A percentile compares a stretch with the other conserved stretches of the same genome.
These are phyloP conservation scores for Parathielavia appendiculata DNA, from an alignment of 495 filamentous ascomycete genomes.

Conservation along the genomic window DNA sequence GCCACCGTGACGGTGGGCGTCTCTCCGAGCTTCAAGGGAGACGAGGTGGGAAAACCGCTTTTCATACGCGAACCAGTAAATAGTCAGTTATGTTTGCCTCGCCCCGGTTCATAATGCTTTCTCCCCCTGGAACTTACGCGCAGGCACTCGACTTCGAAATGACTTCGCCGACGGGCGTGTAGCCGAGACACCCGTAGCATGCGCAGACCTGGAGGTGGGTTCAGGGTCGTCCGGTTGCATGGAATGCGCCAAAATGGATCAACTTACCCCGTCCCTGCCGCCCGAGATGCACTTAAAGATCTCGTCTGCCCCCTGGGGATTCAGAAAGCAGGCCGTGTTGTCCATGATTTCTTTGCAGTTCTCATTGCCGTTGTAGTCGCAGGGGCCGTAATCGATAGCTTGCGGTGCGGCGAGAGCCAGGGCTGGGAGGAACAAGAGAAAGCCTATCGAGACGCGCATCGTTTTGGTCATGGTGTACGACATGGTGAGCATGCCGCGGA, in stretches of 20 bases:
- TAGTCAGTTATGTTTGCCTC: neutral
- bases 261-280: slow-evolving; percentile 15
- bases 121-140: slow-evolving; percentile 21
- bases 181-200: slow-evolving; percentile 24
- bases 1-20: neutral
- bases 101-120: neutral
- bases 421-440: neutral
- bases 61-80: neutral
- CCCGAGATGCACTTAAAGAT: slow-evolving; percentile 22
- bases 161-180: slow-evolving; percentile 14
- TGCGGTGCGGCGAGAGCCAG: neutral
- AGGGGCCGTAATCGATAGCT: slow-evolving; percentile 22
- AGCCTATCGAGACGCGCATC: neutral
- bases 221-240: no score
- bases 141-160: slow-evolving; percentile 22
- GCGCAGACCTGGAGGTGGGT: slow-evolving; percentile 18
- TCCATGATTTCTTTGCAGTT: slow-evolving; percentile 29
- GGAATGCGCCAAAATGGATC: no score
- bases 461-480: neutral
- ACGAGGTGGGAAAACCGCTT: neutral
- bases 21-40: slow-evolving; percentile 5
- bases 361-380: slow-evolving; percentile 21
- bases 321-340: slow-evolving; percentile 25
- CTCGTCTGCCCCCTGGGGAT: slow-evolving; percentile 17
- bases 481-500: neutral